Conservation (phyloP, 441 rosid genomes). For the Macaranga tanarius region DNA sequence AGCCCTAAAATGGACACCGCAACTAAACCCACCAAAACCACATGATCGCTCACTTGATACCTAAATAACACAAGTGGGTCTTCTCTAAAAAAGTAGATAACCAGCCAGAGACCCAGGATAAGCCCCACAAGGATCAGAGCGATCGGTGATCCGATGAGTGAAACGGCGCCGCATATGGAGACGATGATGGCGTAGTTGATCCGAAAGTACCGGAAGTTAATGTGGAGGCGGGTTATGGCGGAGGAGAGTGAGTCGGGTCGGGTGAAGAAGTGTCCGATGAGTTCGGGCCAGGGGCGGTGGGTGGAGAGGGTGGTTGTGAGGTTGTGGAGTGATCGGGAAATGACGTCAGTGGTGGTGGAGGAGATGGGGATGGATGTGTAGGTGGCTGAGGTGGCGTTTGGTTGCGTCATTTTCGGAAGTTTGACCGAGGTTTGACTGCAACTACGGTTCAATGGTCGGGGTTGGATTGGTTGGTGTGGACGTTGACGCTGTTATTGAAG, state of each 20-base stretch:
- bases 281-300: constrained; percentile 59
- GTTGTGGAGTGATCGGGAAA: constrained; percentile 50
- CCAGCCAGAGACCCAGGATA: constrained; percentile 39
- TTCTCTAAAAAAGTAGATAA: constrained; percentile 41
- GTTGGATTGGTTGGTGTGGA: background rate
- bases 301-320: constrained; percentile 38
- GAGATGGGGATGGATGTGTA: constrained; percentile 59
- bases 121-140: constrained; percentile 33
- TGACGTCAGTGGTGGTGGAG: constrained; percentile 37
- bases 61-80: constrained; percentile 42
- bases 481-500: background rate
- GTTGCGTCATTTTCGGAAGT: constrained; percentile 22
- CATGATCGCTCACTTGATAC: constrained; percentile 30
- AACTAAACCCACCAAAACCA: constrained; percentile 29
- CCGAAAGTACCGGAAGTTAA: constrained; percentile 33
- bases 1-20: constrained; percentile 33
- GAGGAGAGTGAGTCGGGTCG: constrained; percentile 32
- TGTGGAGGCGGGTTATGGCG: constrained; percentile 28
- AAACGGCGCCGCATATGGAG: constrained; percentile 27
- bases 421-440: constrained; percentile 11
- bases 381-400: constrained; percentile 24
- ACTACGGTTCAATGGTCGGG: background rate
- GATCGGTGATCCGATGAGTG: constrained; percentile 34
- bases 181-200: constrained; percentile 41
- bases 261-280: constrained; percentile 30